Conservation (phyloP, 345 rosid genomes). For the Syzygium oleosum region DNA sequence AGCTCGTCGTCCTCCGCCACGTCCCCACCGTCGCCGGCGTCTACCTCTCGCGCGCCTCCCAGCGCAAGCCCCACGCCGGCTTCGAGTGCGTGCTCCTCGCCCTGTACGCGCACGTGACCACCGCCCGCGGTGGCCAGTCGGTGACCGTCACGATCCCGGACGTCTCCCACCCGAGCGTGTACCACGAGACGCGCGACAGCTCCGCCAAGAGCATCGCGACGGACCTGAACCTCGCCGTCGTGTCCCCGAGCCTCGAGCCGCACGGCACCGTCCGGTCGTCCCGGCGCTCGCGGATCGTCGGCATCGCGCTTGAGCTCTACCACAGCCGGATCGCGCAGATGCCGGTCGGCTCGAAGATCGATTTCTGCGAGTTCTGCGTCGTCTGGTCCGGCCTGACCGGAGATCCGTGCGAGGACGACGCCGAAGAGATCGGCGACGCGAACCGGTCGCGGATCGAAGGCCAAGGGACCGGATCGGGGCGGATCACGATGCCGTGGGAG, state of each 20-base stretch:
- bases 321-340: constrained; percentile 41
- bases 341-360: constrained; percentile 56
- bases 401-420: constrained; percentile 7
- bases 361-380: constrained; percentile 61
- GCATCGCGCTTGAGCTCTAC: constrained; percentile 71
- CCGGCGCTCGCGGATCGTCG: constrained; percentile 56
- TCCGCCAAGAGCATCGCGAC: constrained; percentile 29
- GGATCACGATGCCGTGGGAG: constrained; percentile 71
- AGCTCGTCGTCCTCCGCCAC: constrained; percentile 66
- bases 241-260: constrained; percentile 69
- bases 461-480: constrained; percentile 4
- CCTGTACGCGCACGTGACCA: constrained; percentile 68
- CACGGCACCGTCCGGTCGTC: constrained; percentile 73
- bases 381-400: constrained; percentile 53
- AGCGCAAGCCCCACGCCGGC: constrained; percentile 60
- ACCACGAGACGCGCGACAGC: constrained; percentile 55
- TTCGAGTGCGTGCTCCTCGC: constrained; percentile 80
- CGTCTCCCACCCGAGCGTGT: constrained; percentile 57
- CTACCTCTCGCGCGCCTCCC: constrained; percentile 68
- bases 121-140: constrained; percentile 51
- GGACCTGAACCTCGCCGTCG: constrained; percentile 52
- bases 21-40: constrained; percentile 59
- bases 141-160: constrained; percentile 63
- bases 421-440: background rate
- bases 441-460: background rate